Evolutionary conservation across 2,329 filamentous ascomycete species (phyloP).

Genomic region (Calonectria henricotiae): DNA sequence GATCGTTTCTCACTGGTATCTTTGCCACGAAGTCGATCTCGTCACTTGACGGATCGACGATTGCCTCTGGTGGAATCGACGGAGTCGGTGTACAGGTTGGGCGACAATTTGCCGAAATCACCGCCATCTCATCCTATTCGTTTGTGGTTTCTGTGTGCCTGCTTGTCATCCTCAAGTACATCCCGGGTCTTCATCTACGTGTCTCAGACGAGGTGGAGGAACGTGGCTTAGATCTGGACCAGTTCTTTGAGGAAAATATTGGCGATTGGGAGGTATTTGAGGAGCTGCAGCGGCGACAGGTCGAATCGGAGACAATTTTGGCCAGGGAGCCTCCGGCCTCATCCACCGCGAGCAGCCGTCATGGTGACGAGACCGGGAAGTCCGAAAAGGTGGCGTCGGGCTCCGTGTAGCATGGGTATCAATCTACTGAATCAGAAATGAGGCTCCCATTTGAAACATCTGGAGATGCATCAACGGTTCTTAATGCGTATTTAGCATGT

Average conservation of each 20-base stretch:
- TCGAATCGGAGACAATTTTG: conserved; percentile 16
- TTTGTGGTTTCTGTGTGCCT: conserved; percentile 33
- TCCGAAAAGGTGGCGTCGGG: conserved; percentile 22
- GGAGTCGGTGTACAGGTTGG: conserved; percentile 37
- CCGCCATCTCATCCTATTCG: conserved; percentile 39
- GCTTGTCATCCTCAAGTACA: conserved; percentile 40
- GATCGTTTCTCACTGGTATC: conserved; percentile 71
- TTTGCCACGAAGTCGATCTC: conserved; percentile 69
- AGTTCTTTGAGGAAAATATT: conserved; percentile 41
- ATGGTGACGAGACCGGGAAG: conserved; percentile 27
- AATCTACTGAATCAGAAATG: neutral
- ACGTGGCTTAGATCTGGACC: conserved; percentile 38
- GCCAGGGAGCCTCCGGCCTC: conserved; percentile 23
- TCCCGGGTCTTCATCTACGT: conserved; percentile 36
- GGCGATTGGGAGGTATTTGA: conserved; percentile 40
- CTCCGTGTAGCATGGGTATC: neutral
- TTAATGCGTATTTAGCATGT: neutral
- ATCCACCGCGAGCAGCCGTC: conserved; percentile 31
- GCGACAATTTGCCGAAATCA: conserved; percentile 39
- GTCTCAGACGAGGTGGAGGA: conserved; percentile 42
- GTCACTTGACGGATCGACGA: conserved; percentile 67
- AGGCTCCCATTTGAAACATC: conserved; percentile 19
- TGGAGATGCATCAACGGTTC: neutral
- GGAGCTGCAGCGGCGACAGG: conserved; percentile 28
- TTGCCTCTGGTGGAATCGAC: conserved; percentile 39